These are phyloP conservation scores for Arabidopsis suecica DNA, from an alignment of 345 rosid species.

Conservation along the genomic window DNA sequence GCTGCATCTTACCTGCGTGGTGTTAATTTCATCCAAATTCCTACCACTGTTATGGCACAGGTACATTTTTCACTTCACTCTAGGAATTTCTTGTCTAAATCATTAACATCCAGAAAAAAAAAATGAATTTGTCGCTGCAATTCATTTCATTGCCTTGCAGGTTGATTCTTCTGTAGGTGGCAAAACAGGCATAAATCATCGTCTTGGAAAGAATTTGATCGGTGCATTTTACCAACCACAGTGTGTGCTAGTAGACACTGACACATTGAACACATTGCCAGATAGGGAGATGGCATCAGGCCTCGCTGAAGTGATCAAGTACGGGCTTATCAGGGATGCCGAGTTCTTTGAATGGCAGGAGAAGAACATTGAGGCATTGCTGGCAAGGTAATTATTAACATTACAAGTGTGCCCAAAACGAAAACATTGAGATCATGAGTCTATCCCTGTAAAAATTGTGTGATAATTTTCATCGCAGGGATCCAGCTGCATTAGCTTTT, in stretches of 20 bases:
- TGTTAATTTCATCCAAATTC: conserved; percentile 97
- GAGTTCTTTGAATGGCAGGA: conserved; percentile 98
- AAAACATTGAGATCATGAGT: conserved; percentile 2
- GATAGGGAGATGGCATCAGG: conserved; percentile 96
- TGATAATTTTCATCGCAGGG: conserved; percentile 55
- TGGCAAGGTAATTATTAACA: conserved; percentile 64
- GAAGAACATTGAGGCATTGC: conserved; percentile 68
- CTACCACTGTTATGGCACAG: conserved; percentile 99
- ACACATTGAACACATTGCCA: conserved; percentile 86
- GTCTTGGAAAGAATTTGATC: conserved; percentile 93
- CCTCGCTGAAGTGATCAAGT: conserved; percentile 91
- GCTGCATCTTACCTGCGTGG: conserved; percentile 97
- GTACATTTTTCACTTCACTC: conserved; percentile 40
- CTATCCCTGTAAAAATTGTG: conserved; percentile 11
- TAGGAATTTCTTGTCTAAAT: not conserved
- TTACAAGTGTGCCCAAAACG: conserved; percentile 1
- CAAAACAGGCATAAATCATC: conserved; percentile 93
- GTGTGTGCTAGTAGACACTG: conserved; percentile 87
- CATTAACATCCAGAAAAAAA: not conserved
- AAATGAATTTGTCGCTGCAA: not conserved
- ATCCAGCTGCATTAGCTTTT: conserved; percentile 82
- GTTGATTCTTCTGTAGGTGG: conserved; percentile 99
- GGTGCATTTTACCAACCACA: conserved; percentile 99
- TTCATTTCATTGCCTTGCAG: conserved; percentile 48
- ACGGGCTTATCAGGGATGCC: conserved; percentile 95